Percentiles rank a stretch among this genome's conserved stretches.
These are phyloP conservation scores for Cladosporium sp. DNA, from an alignment of 2,329 filamentous ascomycete genomes.

Conservation along the genomic window DNA sequence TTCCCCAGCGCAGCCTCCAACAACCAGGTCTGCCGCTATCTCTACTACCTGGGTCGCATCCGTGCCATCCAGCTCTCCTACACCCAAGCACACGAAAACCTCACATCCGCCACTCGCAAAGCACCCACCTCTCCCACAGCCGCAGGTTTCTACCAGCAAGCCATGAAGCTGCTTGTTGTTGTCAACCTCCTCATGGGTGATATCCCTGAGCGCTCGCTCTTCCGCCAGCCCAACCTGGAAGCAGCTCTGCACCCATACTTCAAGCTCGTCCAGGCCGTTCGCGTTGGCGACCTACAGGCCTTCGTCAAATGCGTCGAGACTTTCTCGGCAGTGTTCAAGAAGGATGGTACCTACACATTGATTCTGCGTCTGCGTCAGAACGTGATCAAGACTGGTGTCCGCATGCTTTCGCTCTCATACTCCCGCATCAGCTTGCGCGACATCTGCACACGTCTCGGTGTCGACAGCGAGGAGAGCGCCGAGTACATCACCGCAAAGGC, in stretches of 20 bases:
- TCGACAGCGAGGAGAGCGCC: slow-evolving; percentile 94
- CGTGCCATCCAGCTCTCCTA: slow-evolving; percentile 95
- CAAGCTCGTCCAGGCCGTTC: slow-evolving; percentile 88
- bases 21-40: slow-evolving; percentile 95
- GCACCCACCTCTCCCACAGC: slow-evolving; percentile 87
- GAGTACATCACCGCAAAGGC: slow-evolving; percentile 99
- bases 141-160: slow-evolving; percentile 91
- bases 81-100: slow-evolving; percentile 92
- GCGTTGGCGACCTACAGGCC: slow-evolving; percentile 91
- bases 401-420: slow-evolving; percentile 98
- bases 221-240: slow-evolving; percentile 87
- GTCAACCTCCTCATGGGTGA: slow-evolving; percentile 98
- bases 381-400: slow-evolving; percentile 98
- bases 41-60: slow-evolving; percentile 96
- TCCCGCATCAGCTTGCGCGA: slow-evolving; percentile 95
- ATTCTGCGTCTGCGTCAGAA: slow-evolving; percentile 95
- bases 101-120: slow-evolving; percentile 91
- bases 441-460: slow-evolving; percentile 91
- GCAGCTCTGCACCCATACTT: slow-evolving; percentile 89
- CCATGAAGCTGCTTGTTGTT: slow-evolving; percentile 93
- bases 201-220: slow-evolving; percentile 91
- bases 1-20: slow-evolving; percentile 94
- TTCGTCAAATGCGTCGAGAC: slow-evolving; percentile 85
- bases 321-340: slow-evolving; percentile 81
- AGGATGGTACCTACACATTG: slow-evolving; percentile 92